These are phyloP conservation scores for Acer negundo DNA, from an alignment of 345 rosid genomes.

Conservation along the genomic window DNA sequence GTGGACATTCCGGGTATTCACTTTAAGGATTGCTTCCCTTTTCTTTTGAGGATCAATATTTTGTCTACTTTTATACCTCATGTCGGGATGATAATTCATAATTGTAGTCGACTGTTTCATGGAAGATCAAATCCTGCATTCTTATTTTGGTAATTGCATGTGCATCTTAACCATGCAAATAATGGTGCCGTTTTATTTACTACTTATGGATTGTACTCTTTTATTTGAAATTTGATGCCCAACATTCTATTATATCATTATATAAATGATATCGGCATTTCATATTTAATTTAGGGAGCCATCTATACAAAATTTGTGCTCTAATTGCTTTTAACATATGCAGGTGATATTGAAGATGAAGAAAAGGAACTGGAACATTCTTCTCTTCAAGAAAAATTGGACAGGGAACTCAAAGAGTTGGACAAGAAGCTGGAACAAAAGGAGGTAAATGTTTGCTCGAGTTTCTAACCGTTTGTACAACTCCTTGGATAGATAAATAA, in stretches of 20 bases:
- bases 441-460: conserved; percentile 55
- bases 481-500: background rate
- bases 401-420: conserved; percentile 86
- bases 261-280: conserved; percentile 1
- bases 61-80: background rate
- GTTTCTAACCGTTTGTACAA: background rate
- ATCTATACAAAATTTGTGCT: background rate
- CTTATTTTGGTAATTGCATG: conserved; percentile 15
- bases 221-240: background rate
- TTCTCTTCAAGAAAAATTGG: conserved; percentile 86
- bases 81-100: background rate
- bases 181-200: background rate
- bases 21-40: background rate
- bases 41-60: background rate
- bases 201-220: background rate
- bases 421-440: conserved; percentile 87
- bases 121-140: background rate
- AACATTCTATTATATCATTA: background rate
- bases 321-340: conserved; percentile 24
- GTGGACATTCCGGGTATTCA: conserved; percentile 54
- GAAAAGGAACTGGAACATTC: conserved; percentile 90
- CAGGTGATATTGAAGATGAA: conserved; percentile 70
- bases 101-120: background rate
- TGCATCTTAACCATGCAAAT: background rate
- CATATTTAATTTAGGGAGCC: conserved; percentile 5